Conservation (phyloP, 2,329 filamentous ascomycete genomes). For the Amauroascus niger region DNA sequence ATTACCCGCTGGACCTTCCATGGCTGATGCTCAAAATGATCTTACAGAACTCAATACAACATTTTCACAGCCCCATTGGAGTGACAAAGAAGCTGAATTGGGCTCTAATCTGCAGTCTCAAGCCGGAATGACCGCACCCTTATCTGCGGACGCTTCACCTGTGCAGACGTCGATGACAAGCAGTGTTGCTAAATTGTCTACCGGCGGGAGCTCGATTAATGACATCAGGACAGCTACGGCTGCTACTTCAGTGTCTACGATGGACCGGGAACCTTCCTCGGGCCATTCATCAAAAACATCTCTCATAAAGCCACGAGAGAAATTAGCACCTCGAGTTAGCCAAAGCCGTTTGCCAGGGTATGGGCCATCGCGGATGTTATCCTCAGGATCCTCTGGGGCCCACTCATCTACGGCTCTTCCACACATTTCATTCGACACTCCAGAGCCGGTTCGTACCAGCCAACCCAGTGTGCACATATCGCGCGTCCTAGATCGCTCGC, state of each 20-base stretch:
- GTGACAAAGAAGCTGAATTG: conserved; percentile 23
- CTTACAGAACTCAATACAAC: conserved; percentile 24
- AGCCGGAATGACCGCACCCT: conserved; percentile 25
- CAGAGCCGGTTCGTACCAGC: conserved; percentile 16
- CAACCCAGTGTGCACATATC: conserved; percentile 7
- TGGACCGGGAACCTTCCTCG: conserved; percentile 24
- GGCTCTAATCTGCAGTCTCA: conserved; percentile 20
- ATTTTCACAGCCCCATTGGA: conserved; percentile 20
- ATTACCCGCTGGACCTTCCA: conserved; percentile 10
- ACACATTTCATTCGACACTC: conserved; percentile 22
- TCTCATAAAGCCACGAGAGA: conserved; percentile 25
- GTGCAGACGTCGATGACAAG: conserved; percentile 23
- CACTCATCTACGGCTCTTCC: conserved; percentile 33
- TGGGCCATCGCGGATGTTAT: conserved; percentile 33
- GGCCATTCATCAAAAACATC: conserved; percentile 24
- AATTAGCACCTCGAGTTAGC: conserved; percentile 31
- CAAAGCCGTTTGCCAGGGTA: conserved; percentile 40
- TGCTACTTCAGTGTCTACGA: conserved; percentile 24
- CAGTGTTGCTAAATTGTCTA: conserved; percentile 26
- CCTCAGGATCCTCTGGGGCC: conserved; percentile 36
- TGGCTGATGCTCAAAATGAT: conserved; percentile 22
- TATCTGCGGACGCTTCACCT: conserved; percentile 24
- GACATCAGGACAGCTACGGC: conserved; percentile 24
- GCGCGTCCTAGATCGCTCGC: conserved; percentile 5
- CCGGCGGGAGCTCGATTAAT: conserved; percentile 22